Conservation (phyloP, 768 basidiomycete genomes). For the Termitomyces sp. region DNA sequence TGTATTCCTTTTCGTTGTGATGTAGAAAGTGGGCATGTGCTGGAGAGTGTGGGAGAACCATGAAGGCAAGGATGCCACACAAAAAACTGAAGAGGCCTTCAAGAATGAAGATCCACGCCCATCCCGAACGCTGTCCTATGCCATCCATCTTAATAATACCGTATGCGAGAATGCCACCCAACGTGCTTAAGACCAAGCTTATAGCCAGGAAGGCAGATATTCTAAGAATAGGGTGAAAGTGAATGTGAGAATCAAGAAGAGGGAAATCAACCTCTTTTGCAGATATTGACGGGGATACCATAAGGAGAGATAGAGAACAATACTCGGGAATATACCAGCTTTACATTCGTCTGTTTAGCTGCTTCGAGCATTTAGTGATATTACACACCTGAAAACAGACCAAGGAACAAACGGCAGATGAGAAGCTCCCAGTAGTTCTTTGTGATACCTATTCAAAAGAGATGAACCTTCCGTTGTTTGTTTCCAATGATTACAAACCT, state of each 20-base stretch:
- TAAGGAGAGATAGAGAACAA: conserved; percentile 54
- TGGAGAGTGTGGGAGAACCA: conserved; percentile 44
- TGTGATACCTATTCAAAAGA: conserved; percentile 36
- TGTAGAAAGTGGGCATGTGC: conserved; percentile 48
- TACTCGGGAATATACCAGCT: conserved; percentile 56
- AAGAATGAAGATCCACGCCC: conserved; percentile 68
- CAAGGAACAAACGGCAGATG: conserved; percentile 48
- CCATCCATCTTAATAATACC: conserved; percentile 65
- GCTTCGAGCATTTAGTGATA: neutral
- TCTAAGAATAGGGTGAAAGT: conserved; percentile 24
- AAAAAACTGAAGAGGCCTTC: conserved; percentile 63
- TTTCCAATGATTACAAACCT: neutral
- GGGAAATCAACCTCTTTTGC: conserved; percentile 3
- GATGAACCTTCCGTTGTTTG: neutral
- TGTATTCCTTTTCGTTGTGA: conserved; percentile 43
- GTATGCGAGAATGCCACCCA: conserved; percentile 65
- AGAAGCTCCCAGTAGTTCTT: conserved; percentile 39
- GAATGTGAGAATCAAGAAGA: conserved; percentile 19
- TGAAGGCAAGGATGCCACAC: conserved; percentile 49
- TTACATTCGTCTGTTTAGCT: neutral
- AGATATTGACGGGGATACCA: conserved; percentile 40
- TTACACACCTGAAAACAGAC: conserved; percentile 40
- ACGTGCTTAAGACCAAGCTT: conserved; percentile 57
- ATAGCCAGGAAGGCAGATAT: conserved; percentile 46
- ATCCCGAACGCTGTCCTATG: conserved; percentile 47